Percentiles rank a stretch among this genome's conserved stretches.
phyloP scores from a whole-genome alignment of 768 basidiomycete genomes.

The Phlebiopsis gigantea region DNA sequence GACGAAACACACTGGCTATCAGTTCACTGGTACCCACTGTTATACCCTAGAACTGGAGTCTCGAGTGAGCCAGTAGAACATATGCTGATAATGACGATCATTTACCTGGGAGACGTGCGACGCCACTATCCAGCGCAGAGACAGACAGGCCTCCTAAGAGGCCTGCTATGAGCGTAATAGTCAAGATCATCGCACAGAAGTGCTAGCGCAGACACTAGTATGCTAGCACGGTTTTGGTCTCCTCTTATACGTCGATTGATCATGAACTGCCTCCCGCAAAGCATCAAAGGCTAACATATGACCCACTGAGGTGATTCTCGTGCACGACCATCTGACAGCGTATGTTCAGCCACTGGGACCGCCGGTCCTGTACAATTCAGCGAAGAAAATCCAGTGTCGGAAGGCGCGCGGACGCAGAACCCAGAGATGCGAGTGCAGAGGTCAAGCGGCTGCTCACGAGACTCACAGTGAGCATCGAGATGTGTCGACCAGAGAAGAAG shows the following conservation, averaged over 20 bases:
- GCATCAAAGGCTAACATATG: background rate
- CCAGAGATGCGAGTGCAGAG: background rate
- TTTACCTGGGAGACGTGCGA: conserved; percentile 12
- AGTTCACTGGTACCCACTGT: conserved; percentile 37
- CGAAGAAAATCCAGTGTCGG: background rate
- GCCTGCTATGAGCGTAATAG: background rate
- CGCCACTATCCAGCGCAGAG: conserved; percentile 3
- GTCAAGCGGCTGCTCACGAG: background rate
- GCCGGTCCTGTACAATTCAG: background rate
- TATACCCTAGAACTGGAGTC: conserved; percentile 50
- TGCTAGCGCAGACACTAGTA: background rate
- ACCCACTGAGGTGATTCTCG: background rate
- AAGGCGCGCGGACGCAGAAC: background rate
- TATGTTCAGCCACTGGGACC: background rate
- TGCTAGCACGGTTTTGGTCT: background rate
- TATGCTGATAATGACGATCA: background rate
- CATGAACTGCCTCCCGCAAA: background rate
- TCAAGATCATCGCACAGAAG: background rate
- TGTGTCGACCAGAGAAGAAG: background rate
- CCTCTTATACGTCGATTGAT: background rate
- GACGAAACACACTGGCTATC: background rate
- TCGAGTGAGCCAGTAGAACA: background rate
- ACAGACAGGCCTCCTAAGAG: background rate
- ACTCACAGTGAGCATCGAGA: background rate
- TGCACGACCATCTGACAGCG: background rate